A percentile compares a stretch with the other conserved stretches of the same genome.
These are phyloP conservation scores for Colletotrichum filicis DNA, from an alignment of 2,329 filamentous ascomycete genomes.

Conservation along the genomic window DNA sequence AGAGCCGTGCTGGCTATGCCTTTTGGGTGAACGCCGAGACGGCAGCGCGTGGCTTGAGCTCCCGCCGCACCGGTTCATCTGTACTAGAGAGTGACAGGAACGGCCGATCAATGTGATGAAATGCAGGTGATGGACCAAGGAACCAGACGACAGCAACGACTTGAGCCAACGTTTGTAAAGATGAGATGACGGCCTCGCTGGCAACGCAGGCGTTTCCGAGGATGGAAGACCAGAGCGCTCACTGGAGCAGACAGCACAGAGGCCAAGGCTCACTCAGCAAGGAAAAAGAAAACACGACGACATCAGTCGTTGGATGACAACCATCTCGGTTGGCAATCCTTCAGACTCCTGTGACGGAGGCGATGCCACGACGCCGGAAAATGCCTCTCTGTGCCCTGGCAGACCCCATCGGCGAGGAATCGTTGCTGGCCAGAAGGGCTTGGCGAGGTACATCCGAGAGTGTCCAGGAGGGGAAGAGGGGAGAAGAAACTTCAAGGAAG, in stretches of 20 bases:
- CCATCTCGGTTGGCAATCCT: constrained; percentile 23
- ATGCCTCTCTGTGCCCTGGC: constrained; percentile 28
- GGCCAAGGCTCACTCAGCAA: constrained; percentile 3
- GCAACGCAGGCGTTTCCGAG: not conserved
- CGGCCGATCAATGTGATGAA: constrained; percentile 26
- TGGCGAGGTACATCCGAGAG: constrained; percentile 23
- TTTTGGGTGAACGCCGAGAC: constrained; percentile 13
- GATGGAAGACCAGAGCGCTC: not conserved
- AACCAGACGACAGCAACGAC: constrained; percentile 17
- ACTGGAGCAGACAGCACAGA: not conserved
- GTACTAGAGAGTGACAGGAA: not conserved
- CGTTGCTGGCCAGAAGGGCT: constrained; percentile 9
- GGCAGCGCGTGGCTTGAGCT: constrained; percentile 24
- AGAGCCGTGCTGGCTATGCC: constrained; percentile 30
- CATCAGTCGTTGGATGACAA: not conserved
- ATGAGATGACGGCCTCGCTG: constrained; percentile 5
- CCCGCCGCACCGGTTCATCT: constrained; percentile 28
- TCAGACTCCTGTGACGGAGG: constrained; percentile 2
- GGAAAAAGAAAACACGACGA: constrained; percentile 12
- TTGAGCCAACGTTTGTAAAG: not conserved
- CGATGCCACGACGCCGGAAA: constrained; percentile 21
- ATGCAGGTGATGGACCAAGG: constrained; percentile 4
- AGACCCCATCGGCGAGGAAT: constrained; percentile 12
- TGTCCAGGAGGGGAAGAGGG: not conserved
- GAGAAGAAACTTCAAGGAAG: constrained; percentile 19